Conservation (phyloP, 2,329 filamentous ascomycete species). For the Pseudocercospora crystallina region DNA sequence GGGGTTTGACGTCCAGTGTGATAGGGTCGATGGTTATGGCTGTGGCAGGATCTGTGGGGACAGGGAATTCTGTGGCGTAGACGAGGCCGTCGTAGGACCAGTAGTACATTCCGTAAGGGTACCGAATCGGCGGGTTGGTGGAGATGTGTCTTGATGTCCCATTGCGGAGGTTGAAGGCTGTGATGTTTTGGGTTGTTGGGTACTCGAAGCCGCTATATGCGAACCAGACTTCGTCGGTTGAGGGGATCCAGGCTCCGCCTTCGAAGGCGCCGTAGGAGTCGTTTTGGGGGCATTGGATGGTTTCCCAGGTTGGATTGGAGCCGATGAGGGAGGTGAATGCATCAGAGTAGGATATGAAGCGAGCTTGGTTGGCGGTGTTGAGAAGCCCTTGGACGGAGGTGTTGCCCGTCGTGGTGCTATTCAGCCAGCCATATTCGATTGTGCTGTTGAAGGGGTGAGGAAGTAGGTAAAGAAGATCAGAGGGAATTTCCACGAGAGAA, state of each 20-base stretch:
- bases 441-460: slow-evolving; percentile 1
- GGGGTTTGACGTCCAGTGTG: not conserved
- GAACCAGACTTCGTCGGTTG: slow-evolving; percentile 5
- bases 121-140: not conserved
- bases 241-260: slow-evolving; percentile 11
- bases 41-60: not conserved
- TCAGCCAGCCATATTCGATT: not conserved
- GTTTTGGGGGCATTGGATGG: not conserved
- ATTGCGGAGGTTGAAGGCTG: not conserved
- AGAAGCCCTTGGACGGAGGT: not conserved
- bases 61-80: not conserved
- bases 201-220: not conserved
- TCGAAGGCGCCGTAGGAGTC: slow-evolving; percentile 1
- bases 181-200: not conserved
- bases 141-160: not conserved
- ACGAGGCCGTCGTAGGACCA: slow-evolving; percentile 3
- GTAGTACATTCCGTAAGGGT: not conserved
- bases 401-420: slow-evolving; percentile 1
- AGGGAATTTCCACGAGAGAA: not conserved
- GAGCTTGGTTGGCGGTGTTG: not conserved
- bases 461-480: not conserved
- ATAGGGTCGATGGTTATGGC: not conserved
- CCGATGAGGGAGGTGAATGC: slow-evolving; percentile 1
- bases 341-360: not conserved
- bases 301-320: not conserved